These are phyloP conservation scores for Lagenidium giganteum DNA, from an alignment of 352 stramenopile genomes.

Conservation along the genomic window DNA sequence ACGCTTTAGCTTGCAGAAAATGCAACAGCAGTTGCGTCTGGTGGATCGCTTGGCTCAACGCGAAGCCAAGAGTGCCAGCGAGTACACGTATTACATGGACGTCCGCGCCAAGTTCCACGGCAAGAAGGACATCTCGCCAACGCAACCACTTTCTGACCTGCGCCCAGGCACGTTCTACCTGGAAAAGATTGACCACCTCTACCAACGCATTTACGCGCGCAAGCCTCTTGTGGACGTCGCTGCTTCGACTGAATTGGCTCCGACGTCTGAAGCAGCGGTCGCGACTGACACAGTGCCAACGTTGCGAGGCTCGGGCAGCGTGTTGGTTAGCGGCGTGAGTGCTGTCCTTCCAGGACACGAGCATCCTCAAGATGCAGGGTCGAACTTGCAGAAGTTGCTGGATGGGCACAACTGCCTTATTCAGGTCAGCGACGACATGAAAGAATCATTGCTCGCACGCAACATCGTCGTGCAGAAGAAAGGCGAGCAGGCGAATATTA, in stretches of 20 bases:
- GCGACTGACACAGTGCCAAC: too few species aligned
- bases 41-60: conserved; percentile 73
- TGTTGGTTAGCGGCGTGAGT: conserved; percentile 13
- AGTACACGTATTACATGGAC: conserved; percentile 91
- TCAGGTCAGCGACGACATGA: conserved; percentile 50
- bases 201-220: conserved; percentile 83
- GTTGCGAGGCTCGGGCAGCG: too few species aligned
- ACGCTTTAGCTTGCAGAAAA: conserved; percentile 88
- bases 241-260: too few species aligned
- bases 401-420: conserved; percentile 88
- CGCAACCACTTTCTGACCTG: conserved; percentile 58
- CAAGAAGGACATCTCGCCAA: conserved; percentile 55
- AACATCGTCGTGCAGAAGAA: conserved; percentile 89
- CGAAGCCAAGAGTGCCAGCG: conserved; percentile 76
- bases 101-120: conserved; percentile 84
- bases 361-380: too few species aligned
- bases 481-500: conserved; percentile 39
- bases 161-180: conserved; percentile 90
- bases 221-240: conserved; percentile 24
- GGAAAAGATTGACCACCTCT: conserved; percentile 87
- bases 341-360: too few species aligned
- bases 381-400: conserved; percentile 88
- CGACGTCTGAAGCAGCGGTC: too few species aligned
- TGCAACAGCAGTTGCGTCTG: conserved; percentile 82
- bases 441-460: conserved; percentile 88